A percentile compares a stretch with the other conserved stretches of the same genome.
Conservation (phyloP, 1,284 basidiomycete species). For the Cryptococcus sp. region DNA sequence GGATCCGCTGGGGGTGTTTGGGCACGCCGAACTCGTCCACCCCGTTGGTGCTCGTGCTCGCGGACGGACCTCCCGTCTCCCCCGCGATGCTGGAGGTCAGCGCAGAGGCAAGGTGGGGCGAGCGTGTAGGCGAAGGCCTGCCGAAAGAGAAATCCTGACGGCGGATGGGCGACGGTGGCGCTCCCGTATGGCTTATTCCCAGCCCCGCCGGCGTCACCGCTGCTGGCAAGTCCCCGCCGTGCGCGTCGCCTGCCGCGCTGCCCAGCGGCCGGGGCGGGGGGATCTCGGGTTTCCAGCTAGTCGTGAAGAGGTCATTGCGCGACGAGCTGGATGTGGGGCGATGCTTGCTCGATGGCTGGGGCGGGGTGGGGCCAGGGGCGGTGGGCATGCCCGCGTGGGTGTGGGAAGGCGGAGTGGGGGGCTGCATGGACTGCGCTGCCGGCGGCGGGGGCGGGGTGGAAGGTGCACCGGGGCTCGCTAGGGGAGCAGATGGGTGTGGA, state of each 20-base stretch:
- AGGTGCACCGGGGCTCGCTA: slow-evolving; percentile 3
- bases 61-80: background rate
- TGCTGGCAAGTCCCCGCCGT: background rate
- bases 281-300: slow-evolving; percentile 26
- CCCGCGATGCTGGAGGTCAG: background rate
- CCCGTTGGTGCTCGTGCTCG: background rate
- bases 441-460: background rate
- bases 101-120: background rate
- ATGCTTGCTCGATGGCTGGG: slow-evolving; percentile 8
- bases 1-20: background rate
- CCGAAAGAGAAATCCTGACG: background rate
- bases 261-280: slow-evolving; percentile 23
- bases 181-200: slow-evolving; percentile 3
- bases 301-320: slow-evolving; percentile 39
- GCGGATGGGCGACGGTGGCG: slow-evolving; percentile 7
- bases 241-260: background rate
- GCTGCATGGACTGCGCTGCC: background rate
- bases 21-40: slow-evolving; percentile 17
- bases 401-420: background rate
- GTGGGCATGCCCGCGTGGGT: background rate
- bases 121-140: background rate
- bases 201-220: background rate
- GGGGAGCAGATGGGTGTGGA: background rate
- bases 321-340: slow-evolving; percentile 19
- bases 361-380: background rate